A percentile compares a stretch with the other conserved stretches of the same genome.
Conservation (phyloP, 208 protist genomes). For the Leishmania aethiopica region DNA sequence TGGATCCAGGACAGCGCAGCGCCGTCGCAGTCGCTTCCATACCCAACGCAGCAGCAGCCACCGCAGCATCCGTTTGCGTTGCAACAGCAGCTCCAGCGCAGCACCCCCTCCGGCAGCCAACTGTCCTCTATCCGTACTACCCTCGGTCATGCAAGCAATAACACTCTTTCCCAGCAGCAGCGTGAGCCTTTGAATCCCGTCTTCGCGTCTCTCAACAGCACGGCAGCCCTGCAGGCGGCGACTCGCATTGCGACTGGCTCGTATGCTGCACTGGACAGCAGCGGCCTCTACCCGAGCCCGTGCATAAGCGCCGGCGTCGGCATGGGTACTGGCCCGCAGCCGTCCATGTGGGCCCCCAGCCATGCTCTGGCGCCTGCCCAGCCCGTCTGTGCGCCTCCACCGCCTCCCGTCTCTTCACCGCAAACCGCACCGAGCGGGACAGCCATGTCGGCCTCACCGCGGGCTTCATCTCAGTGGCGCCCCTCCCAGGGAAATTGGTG, state of each 20-base stretch:
- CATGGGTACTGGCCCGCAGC: neutral
- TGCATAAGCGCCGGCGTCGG: neutral
- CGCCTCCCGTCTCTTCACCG: neutral
- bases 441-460: neutral
- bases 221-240: neutral
- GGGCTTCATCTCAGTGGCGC: neutral
- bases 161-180: neutral
- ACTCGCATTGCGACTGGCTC: no score
- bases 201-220: neutral
- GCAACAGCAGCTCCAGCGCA: neutral
- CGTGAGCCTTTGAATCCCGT: neutral
- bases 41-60: constrained; percentile 1
- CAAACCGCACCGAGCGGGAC: neutral
- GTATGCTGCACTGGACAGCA: neutral
- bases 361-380: neutral
- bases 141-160: neutral
- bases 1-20: neutral
- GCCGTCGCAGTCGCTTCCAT: neutral
- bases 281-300: neutral
- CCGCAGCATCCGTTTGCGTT: neutral
- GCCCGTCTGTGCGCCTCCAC: neutral
- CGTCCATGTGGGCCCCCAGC: neutral
- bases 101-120: neutral
- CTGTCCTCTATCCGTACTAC: neutral
- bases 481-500: neutral